These are phyloP conservation scores for Sporisorium reilianum DNA, from an alignment of 1,284 basidiomycete species.

Conservation along the genomic window DNA sequence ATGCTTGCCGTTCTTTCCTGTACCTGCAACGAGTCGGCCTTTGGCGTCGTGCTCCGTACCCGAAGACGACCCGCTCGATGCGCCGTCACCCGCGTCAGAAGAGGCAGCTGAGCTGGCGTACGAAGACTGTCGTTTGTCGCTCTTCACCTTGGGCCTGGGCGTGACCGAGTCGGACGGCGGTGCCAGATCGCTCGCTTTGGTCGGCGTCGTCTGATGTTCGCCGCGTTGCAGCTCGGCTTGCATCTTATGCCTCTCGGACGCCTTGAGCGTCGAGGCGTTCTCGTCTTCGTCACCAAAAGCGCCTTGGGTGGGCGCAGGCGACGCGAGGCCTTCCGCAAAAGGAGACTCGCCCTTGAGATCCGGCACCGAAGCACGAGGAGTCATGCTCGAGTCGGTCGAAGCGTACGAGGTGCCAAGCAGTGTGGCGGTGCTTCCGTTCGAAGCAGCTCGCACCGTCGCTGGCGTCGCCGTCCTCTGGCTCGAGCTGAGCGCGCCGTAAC, in stretches of 20 bases:
- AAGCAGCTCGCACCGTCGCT: constrained; percentile 41
- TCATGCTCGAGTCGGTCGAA: constrained; percentile 53
- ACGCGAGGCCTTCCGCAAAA: constrained; percentile 6
- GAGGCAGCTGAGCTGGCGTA: constrained; percentile 32
- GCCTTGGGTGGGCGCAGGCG: constrained; percentile 5
- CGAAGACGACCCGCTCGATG: constrained; percentile 32
- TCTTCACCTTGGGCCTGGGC: constrained; percentile 23
- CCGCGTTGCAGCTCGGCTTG: constrained; percentile 34
- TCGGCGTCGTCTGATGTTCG: constrained; percentile 28
- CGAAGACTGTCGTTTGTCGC: constrained; percentile 21
- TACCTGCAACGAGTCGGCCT: constrained; percentile 11
- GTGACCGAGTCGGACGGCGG: constrained; percentile 11
- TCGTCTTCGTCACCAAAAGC: constrained; percentile 23
- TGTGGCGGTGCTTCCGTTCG: constrained; percentile 14
- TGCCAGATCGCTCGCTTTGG: constrained; percentile 6
- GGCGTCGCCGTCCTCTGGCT: constrained; percentile 59
- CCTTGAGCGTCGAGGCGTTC: constrained; percentile 44
- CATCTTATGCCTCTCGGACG: constrained; percentile 47
- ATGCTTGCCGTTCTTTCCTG: constrained; percentile 8
- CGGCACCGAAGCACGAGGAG: constrained; percentile 41
- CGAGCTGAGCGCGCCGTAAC: constrained; percentile 59
- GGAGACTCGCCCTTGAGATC: constrained; percentile 1
- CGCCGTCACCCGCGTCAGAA: constrained; percentile 16
- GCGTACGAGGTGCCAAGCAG: constrained; percentile 35
- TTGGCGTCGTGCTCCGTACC: constrained; percentile 34